phyloP scores from a whole-genome alignment of 768 basidiomycete genomes.

The Hericium rajendrae region DNA sequence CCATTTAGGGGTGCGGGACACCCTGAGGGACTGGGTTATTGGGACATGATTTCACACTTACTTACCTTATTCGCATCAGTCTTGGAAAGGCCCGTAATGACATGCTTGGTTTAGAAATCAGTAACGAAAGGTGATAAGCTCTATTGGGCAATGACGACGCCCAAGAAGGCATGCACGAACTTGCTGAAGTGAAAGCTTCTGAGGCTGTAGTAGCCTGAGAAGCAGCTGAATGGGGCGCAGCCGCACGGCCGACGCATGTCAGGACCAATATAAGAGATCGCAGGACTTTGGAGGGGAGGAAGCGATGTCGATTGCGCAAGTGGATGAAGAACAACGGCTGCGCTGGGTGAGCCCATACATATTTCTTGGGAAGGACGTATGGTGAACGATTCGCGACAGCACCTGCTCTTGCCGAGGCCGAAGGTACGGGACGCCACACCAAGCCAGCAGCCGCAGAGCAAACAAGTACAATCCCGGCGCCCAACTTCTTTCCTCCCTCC shows the following conservation, averaged over 20 bases:
- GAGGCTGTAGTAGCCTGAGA: not conserved
- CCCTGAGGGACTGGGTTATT: no score
- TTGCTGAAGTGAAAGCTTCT: not conserved
- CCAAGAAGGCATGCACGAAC: no score
- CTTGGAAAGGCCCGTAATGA: no score
- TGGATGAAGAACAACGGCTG: not conserved
- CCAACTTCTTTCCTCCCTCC: slow-evolving; percentile 35
- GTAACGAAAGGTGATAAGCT: no score
- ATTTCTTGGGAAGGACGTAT: not conserved
- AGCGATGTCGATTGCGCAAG: not conserved
- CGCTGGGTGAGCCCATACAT: not conserved
- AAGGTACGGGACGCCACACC: slow-evolving; percentile 21
- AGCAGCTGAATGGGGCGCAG: not conserved
- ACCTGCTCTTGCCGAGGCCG: slow-evolving; percentile 35
- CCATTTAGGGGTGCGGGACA: not conserved
- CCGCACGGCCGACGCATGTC: slow-evolving; percentile 2
- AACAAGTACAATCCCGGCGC: slow-evolving; percentile 22
- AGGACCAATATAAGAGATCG: slow-evolving; percentile 8
- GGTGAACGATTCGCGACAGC: slow-evolving; percentile 22
- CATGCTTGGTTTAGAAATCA: no score
- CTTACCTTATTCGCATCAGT: no score
- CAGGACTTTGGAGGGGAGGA: not conserved
- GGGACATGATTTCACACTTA: no score
- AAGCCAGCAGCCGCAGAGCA: slow-evolving; percentile 21
- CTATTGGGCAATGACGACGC: no score